phyloP scores from a whole-genome alignment of 1,284 basidiomycete species.

The Takashimella tepidaria region DNA sequence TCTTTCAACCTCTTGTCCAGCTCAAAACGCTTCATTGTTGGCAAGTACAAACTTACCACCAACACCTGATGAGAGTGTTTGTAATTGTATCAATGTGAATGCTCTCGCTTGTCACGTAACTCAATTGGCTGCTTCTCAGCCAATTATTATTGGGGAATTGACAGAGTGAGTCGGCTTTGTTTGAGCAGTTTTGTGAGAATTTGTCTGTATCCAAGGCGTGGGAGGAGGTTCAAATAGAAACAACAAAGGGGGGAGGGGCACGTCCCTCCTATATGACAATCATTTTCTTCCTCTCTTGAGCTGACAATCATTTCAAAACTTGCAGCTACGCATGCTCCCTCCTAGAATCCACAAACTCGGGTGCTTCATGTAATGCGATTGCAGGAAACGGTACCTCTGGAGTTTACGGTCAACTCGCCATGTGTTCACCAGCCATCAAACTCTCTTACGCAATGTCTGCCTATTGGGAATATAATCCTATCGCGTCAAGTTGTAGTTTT shows the following conservation, averaged over 20 bases:
- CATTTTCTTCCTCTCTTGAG: background rate
- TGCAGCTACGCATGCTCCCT: constrained; percentile 64
- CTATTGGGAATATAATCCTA: constrained; percentile 66
- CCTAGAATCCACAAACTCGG: constrained; percentile 58
- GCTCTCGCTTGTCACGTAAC: constrained; percentile 67
- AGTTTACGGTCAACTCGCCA: constrained; percentile 66
- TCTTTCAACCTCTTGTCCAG: constrained; percentile 62
- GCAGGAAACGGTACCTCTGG: constrained; percentile 67
- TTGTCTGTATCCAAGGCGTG: too few relatives aligned
- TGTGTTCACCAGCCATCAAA: constrained; percentile 64
- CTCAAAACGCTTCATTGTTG: constrained; percentile 56
- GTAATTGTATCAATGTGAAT: constrained; percentile 63
- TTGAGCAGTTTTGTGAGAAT: too few relatives aligned
- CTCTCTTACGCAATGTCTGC: constrained; percentile 76
- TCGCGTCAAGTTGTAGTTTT: constrained; percentile 59
- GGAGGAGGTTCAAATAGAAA: too few relatives aligned
- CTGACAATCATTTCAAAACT: too few relatives aligned
- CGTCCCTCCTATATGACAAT: background rate
- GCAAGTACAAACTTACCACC: constrained; percentile 69
- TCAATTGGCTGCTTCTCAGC: constrained; percentile 59
- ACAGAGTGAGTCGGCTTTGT: constrained; percentile 52
- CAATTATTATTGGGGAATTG: constrained; percentile 63
- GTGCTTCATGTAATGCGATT: constrained; percentile 60
- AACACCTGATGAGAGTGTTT: constrained; percentile 74
- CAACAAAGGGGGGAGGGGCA: background rate